These are phyloP conservation scores for Vanilla planifolia DNA, from an alignment of 106 monocot genomes.

Conservation along the genomic window DNA sequence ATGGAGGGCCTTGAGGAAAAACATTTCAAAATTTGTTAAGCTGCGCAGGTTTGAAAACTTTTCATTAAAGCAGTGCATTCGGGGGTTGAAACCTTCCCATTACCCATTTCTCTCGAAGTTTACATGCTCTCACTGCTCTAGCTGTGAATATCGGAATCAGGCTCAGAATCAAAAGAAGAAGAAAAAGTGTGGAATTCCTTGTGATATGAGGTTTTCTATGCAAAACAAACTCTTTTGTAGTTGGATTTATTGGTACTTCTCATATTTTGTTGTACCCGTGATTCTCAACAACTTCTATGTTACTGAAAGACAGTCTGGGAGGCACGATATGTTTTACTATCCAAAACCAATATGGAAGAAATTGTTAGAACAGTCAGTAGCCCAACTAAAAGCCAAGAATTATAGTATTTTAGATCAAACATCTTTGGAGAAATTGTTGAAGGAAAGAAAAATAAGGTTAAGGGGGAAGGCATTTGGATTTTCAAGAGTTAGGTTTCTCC, in stretches of 20 bases:
- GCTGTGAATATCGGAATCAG: not conserved
- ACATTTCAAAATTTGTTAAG: conserved; percentile 75
- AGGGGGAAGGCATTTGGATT: conserved; percentile 46
- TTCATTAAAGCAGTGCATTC: conserved; percentile 43
- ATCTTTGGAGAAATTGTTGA: conserved; percentile 15
- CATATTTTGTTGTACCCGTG: conserved; percentile 56
- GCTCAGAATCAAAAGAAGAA: not conserved
- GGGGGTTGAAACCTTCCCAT: conserved; percentile 41
- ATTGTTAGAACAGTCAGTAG: conserved; percentile 22
- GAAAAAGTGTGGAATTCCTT: not conserved
- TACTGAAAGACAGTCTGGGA: conserved; percentile 68
- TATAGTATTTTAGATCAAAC: conserved; percentile 28
- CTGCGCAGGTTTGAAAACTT: conserved; percentile 64
- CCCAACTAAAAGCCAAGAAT: conserved; percentile 27
- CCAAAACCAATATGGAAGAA: conserved; percentile 60
- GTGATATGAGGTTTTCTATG: conserved; percentile 1
- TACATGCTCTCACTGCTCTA: conserved; percentile 16
- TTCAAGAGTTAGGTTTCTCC: conserved; percentile 82
- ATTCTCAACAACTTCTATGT: conserved; percentile 70
- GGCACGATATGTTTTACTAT: conserved; percentile 70
- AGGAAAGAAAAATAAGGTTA: conserved; percentile 23
- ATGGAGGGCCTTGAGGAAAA: conserved; percentile 70
- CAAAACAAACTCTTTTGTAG: conserved; percentile 23
- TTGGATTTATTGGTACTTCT: conserved; percentile 89
- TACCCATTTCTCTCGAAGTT: conserved; percentile 44